Evolutionary conservation across 2,329 filamentous ascomycete species (phyloP).

Genomic region (Rhinocladiella mackenziei): DNA sequence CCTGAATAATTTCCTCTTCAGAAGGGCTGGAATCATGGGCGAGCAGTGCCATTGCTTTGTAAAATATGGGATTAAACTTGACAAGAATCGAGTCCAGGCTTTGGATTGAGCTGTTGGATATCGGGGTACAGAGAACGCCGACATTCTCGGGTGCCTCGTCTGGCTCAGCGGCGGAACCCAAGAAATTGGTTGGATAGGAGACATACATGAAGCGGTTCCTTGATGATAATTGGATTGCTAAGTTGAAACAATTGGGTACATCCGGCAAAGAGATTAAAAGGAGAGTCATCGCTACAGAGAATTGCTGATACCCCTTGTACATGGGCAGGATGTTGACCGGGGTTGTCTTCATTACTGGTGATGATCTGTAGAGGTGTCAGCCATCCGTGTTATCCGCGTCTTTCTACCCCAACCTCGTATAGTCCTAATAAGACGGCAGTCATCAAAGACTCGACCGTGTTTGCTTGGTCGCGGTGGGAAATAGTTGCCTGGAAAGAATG

Average conservation of each 20-base stretch:
- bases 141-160: background rate
- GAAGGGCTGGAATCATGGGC: background rate
- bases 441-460: constrained; percentile 11
- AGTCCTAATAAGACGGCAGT: constrained; percentile 18
- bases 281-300: background rate
- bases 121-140: constrained; percentile 1
- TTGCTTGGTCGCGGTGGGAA: background rate
- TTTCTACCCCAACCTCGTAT: constrained; percentile 14
- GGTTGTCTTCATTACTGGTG: background rate
- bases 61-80: background rate
- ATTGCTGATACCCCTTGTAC: constrained; percentile 2
- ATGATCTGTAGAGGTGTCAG: constrained; percentile 4
- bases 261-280: background rate
- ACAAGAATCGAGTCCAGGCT: constrained; percentile 8
- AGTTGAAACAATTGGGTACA: constrained; percentile 3
- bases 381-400: background rate
- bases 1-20: background rate
- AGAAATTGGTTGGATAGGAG: background rate
- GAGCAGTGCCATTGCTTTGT: background rate
- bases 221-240: background rate
- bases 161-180: background rate
- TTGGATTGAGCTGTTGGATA: background rate
- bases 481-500: constrained; percentile 9
- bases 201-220: background rate
- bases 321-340: background rate